Evolutionary conservation across 2,329 filamentous ascomycete species (phyloP).

Genomic region (Blastomyces percursus): DNA sequence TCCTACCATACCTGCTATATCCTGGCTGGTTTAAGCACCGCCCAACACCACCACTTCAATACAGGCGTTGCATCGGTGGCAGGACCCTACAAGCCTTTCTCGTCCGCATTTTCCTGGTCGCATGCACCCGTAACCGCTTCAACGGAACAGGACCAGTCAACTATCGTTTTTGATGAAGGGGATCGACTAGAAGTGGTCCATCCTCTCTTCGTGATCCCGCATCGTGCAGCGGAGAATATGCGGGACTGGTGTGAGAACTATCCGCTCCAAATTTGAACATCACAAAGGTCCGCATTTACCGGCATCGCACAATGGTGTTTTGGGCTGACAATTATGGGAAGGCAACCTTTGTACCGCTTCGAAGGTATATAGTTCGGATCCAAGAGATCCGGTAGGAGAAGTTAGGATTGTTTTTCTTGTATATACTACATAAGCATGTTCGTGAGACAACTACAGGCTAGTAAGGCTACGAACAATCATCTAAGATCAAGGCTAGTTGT

Average conservation of each 20-base stretch:
- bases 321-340: background rate
- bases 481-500: background rate
- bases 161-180: slow-evolving; percentile 52
- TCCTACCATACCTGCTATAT: slow-evolving; percentile 92
- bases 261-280: slow-evolving; percentile 21
- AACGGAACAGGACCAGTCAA: slow-evolving; percentile 39
- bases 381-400: background rate
- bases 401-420: background rate
- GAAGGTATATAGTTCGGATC: background rate
- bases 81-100: slow-evolving; percentile 19
- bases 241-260: slow-evolving; percentile 54
- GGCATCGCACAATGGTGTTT: background rate
- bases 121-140: slow-evolving; percentile 32
- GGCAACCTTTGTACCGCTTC: background rate
- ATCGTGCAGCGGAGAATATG: slow-evolving; percentile 54
- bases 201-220: slow-evolving; percentile 76
- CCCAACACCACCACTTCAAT: slow-evolving; percentile 48
- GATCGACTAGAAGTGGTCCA: slow-evolving; percentile 63
- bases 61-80: slow-evolving; percentile 2
- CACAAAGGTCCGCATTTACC: background rate
- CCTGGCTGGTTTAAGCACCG: slow-evolving; percentile 70
- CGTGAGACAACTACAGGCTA: background rate
- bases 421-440: background rate
- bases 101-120: slow-evolving; percentile 31
- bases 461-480: background rate